Base-by-base conservation (phyloP, 192 early-diverging fungal species). In the Podila verticillata region DNA sequence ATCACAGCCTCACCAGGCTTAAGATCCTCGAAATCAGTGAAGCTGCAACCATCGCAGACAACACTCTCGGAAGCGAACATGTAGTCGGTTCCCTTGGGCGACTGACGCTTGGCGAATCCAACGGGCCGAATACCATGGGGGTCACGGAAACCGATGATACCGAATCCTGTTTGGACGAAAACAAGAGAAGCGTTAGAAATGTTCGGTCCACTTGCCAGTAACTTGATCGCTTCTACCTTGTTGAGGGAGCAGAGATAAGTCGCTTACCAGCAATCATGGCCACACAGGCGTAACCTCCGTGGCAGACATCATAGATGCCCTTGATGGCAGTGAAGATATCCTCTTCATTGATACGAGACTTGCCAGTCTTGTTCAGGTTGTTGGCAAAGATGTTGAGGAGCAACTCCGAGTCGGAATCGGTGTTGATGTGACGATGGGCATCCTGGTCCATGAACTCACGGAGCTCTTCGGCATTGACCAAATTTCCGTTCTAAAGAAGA, bases 61-160 rank as follows among this genome's bases (percentile, higher is more conserved):
- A 99, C 97, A 82, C 96, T 97, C 83, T 99, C 98, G 6, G 97
- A 99, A 7, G 98, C 92, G 74, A 99, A 89, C 97, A 99, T 99
- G 82, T 96, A 99, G 82, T 99, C 98, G 54, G 85, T 93, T 13
- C 97, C 97, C 24, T 73, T 71, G 57, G 72, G 72, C 34, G 85
- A 82, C 73, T 90, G 83, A 44, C 98, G 88, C 72, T 91, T 91
- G 63, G 97, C 98, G 85, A 95, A 96, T 36, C 97, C 93, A 49
- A 99, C 89, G 22, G 98, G 98, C 24, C 98, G 92, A 75, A 99
- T 97, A 64, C 97, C 97, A 82, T 99, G 89, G 47, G 96, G 95
- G 83, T 99, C 98, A 83, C 96, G 89, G 87, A 93, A 91, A 66
- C 93, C 98, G 66, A 99, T 92, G 44, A 99, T 90, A 34, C 98